phyloP scores from a whole-genome alignment of 2,329 filamentous ascomycete genomes.

The Cryphonectria japonica region DNA sequence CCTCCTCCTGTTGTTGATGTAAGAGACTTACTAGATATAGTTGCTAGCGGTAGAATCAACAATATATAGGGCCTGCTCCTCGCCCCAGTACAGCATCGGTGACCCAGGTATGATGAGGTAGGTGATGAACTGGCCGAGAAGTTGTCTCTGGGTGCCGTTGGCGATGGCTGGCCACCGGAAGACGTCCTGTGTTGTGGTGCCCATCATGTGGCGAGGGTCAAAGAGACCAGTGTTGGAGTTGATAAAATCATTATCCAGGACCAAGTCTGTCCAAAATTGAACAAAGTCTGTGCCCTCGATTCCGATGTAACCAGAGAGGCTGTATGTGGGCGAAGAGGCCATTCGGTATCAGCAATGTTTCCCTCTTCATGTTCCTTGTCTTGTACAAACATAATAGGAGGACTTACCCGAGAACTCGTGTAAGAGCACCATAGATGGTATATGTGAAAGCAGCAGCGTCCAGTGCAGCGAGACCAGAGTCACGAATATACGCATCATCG shows the following conservation, averaged over 20 bases:
- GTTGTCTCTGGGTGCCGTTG: constrained; percentile 58
- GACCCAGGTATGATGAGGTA: constrained; percentile 64
- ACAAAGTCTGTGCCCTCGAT: constrained; percentile 47
- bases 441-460: constrained; percentile 67
- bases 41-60: constrained; percentile 64
- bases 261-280: constrained; percentile 55
- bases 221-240: constrained; percentile 62
- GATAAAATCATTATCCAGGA: constrained; percentile 59
- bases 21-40: constrained; percentile 48
- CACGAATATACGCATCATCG: constrained; percentile 54
- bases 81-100: constrained; percentile 63
- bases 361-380: too few relatives aligned
- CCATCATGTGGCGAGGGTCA: constrained; percentile 66
- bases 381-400: constrained; percentile 42
- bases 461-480: constrained; percentile 54
- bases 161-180: constrained; percentile 65
- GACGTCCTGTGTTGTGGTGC: constrained; percentile 66
- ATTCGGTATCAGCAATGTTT: not conserved
- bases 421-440: constrained; percentile 62
- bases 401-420: constrained; percentile 63
- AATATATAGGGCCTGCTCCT: constrained; percentile 66
- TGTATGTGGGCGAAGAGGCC: constrained; percentile 34
- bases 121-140: constrained; percentile 61
- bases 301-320: constrained; percentile 23
- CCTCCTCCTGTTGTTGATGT: not conserved